Evolutionary conservation across 108 stramenopile genomes (phyloP).

Genomic region (Hondaea fermentalgiana): DNA sequence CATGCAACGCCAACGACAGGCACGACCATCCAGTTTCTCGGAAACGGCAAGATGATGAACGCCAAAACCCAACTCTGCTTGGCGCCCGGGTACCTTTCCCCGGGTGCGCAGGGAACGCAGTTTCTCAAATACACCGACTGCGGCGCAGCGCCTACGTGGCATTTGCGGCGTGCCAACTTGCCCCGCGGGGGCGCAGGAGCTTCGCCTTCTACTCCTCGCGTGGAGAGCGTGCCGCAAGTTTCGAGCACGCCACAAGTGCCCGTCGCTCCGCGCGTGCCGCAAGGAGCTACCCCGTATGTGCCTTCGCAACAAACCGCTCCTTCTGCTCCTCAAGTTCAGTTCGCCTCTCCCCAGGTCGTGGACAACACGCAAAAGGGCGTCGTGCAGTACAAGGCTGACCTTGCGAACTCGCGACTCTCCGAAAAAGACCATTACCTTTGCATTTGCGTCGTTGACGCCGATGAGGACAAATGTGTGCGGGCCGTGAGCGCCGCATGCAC

Average conservation of each 20-base stretch:
- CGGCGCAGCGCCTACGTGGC: not conserved
- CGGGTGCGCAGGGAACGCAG: not conserved
- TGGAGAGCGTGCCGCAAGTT: too few species aligned
- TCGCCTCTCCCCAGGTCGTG: not conserved
- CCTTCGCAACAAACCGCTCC: too few species aligned
- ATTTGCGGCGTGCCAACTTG: not conserved
- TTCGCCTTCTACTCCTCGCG: too few species aligned
- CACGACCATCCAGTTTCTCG: not conserved
- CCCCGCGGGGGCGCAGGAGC: too few species aligned
- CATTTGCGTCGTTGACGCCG: not conserved
- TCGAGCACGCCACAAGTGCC: too few species aligned
- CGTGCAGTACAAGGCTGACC: not conserved
- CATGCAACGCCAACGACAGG: not conserved
- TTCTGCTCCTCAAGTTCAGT: too few species aligned
- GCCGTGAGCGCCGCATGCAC: slow-evolving; percentile 18
- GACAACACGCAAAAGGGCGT: not conserved
- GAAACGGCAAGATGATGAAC: not conserved
- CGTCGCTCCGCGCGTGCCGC: too few species aligned
- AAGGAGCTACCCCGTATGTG: too few species aligned
- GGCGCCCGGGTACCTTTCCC: not conserved
- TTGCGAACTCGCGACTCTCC: not conserved
- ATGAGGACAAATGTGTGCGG: not conserved
- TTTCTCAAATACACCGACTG: not conserved
- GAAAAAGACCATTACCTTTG: not conserved
- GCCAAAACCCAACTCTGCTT: not conserved